Evolutionary conservation across 2,329 filamentous ascomycete species (phyloP).

Genomic region (Aureobasidium mangrovei): DNA sequence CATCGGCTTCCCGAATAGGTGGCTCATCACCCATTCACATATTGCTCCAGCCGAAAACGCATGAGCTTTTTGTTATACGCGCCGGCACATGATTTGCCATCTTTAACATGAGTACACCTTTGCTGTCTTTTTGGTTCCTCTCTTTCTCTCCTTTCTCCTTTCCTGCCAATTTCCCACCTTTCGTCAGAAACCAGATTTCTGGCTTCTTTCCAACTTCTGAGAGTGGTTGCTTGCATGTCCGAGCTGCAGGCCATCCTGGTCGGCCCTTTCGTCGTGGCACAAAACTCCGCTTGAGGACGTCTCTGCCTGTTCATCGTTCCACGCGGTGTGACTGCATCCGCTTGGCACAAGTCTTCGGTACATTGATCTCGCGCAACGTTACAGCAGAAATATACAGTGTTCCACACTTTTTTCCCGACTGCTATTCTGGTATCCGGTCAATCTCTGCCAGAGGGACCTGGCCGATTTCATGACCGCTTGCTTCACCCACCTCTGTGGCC

Average conservation of each 20-base stretch:
- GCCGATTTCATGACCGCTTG: slow-evolving; percentile 15
- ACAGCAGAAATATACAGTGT: slow-evolving; percentile 12
- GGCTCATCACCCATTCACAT: slow-evolving; percentile 10
- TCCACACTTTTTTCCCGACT: slow-evolving; percentile 4
- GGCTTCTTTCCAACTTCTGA: neutral
- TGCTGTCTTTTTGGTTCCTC: neutral
- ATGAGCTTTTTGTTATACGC: slow-evolving; percentile 12
- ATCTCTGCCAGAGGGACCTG: neutral
- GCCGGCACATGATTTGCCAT: slow-evolving; percentile 7
- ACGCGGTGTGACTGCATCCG: slow-evolving; percentile 14
- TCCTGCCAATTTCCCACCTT: neutral
- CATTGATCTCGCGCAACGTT: slow-evolving; percentile 18
- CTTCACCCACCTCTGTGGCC: neutral
- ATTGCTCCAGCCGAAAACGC: slow-evolving; percentile 11
- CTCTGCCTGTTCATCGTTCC: slow-evolving; percentile 11
- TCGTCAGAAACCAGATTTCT: neutral
- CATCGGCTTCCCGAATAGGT: slow-evolving; percentile 10
- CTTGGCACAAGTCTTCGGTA: slow-evolving; percentile 28
- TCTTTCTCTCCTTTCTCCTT: slow-evolving; percentile 1
- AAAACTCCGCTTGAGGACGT: slow-evolving; percentile 10
- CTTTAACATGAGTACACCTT: slow-evolving; percentile 5
- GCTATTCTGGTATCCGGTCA: slow-evolving; percentile 4
- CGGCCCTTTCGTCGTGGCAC: slow-evolving; percentile 5
- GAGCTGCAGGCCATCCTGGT: slow-evolving; percentile 13
- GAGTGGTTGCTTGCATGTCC: slow-evolving; percentile 11